These are phyloP conservation scores for Volvox carteri DNA, from an alignment of 163 green algal genomes.

Conservation along the genomic window DNA sequence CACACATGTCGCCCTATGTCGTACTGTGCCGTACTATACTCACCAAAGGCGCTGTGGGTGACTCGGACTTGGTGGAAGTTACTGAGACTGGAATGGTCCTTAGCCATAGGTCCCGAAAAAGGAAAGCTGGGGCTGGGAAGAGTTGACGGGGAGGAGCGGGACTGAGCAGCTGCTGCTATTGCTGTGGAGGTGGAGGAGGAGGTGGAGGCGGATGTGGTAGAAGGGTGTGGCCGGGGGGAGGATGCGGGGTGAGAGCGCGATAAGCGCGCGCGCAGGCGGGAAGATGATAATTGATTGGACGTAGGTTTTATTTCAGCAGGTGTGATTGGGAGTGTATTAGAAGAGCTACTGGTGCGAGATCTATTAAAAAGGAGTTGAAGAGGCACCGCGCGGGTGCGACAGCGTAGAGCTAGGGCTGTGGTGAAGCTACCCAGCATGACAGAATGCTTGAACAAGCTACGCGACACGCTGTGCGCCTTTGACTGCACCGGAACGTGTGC, in stretches of 20 bases:
- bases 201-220: too few species aligned
- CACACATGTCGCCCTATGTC: background rate
- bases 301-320: too few species aligned
- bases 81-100: constrained; percentile 21
- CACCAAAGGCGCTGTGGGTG: constrained; percentile 73
- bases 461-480: too few species aligned
- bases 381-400: background rate
- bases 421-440: background rate
- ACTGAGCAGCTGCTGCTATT: too few species aligned
- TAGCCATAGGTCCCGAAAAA: background rate
- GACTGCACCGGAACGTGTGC: too few species aligned
- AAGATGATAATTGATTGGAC: too few species aligned
- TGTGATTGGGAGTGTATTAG: too few species aligned
- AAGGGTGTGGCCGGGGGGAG: background rate
- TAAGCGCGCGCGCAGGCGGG: background rate
- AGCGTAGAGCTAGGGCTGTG: constrained; percentile 9
- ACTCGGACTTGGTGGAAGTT: constrained; percentile 56
- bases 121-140: too few species aligned
- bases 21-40: background rate
- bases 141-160: too few species aligned
- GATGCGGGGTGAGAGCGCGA: background rate
- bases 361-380: background rate
- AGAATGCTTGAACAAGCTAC: too few species aligned
- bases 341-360: background rate
- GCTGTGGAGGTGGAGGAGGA: too few species aligned